Base-by-base conservation (phyloP, 2,329 filamentous ascomycete species). In the Cordyceps cateniannulata region DNA sequence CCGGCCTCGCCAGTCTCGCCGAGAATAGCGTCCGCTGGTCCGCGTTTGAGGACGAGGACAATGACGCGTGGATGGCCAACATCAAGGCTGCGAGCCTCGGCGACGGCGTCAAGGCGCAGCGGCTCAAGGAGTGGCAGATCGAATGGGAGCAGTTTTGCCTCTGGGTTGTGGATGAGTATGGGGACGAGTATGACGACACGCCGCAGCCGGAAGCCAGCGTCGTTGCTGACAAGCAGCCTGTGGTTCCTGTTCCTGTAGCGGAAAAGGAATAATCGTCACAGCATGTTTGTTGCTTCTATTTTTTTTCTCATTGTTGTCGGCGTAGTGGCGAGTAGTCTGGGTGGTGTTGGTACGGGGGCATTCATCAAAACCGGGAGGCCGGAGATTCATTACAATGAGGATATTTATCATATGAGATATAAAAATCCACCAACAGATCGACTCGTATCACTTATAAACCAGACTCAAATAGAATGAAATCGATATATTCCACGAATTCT, bases 1-100 rank as follows among this genome's bases (percentile, higher is more conserved):
- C 90, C 12, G 93, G 93, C 0, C 76, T 98, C 57, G 93, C 89
- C 0, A 89, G 87, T 61, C 80, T 99, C 67, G 93, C 92, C 0
- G 92, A 98, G 79, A 98, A 96, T 70, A 96, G 91, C 65, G 86
- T 98, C 49, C 83, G 90, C 45, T 98, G 91, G 91, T 88, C 91
- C 9, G 89, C 88, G 24, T 96, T 93, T 67, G 91, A 96, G 70
- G 92, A 97, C 66, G 85, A 91, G 71, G 81, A 75, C 22, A 73
- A 82, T 12, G 82, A 85, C 8, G 84, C 87, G 50, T 97, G 93
- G 91, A 73, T 81, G 24, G 80, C 83, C 59, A 89, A 86, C 60
- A 81, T 97, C 65, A 87, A 84, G 62, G 85, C 89, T 64, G 93
- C 91, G 1, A 86, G 87, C 48, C 77, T 88, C 63, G 93, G 91